Evolutionary conservation across 305 asterid species (phyloP).

Genomic region (Ilex paraguariensis): DNA sequence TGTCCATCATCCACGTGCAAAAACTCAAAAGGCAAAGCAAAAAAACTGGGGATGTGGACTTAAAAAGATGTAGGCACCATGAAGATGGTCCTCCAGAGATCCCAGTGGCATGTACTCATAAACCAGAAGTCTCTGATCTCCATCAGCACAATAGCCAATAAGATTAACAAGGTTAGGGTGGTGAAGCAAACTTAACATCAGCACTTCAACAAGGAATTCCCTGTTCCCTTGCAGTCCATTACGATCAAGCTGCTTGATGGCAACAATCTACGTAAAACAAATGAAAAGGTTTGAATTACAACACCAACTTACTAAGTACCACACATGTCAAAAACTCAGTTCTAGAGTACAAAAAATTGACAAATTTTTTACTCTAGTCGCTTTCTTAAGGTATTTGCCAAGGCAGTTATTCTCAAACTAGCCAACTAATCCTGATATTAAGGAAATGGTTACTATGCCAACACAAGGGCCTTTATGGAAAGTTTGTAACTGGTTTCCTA

Average conservation of each 20-base stretch:
- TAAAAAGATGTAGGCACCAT: constrained; percentile 27
- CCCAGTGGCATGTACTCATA: constrained; percentile 79
- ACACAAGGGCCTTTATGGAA: too few relatives aligned
- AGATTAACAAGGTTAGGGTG: constrained; percentile 77
- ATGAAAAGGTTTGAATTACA: neutral
- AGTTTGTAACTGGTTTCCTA: too few relatives aligned
- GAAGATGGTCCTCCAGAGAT: constrained; percentile 77
- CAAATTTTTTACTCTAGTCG: too few relatives aligned
- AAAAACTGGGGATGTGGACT: too few relatives aligned
- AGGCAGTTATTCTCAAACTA: too few relatives aligned
- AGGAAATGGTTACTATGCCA: too few relatives aligned
- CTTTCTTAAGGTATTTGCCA: too few relatives aligned
- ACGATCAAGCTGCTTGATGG: constrained; percentile 87
- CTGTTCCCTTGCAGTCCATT: constrained; percentile 86
- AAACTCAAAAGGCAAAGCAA: neutral
- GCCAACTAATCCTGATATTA: too few relatives aligned
- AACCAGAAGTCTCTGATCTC: constrained; percentile 84
- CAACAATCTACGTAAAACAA: constrained; percentile 47
- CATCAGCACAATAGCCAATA: constrained; percentile 82
- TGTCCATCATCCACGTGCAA: neutral
- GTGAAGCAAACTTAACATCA: constrained; percentile 74
- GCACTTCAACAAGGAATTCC: constrained; percentile 86
- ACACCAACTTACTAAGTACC: too few relatives aligned
- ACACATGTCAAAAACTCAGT: too few relatives aligned
- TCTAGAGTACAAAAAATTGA: too few relatives aligned